Evolutionary conservation across 2,329 filamentous ascomycete genomes (phyloP), one percentile per base, ranked within the genome.

Genomic region (Ophiosphaerella narmari): DNA sequence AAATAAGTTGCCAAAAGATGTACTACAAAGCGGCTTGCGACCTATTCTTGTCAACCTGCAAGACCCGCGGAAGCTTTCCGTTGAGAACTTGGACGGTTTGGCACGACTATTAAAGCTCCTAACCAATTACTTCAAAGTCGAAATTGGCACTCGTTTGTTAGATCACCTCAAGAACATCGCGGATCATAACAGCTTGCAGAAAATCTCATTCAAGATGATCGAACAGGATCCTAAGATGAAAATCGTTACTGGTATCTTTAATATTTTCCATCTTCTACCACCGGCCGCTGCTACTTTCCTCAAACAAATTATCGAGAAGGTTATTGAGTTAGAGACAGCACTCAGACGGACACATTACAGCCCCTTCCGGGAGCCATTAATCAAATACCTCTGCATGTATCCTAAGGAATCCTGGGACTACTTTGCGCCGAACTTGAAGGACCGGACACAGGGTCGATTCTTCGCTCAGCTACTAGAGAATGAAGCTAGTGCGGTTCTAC

Each of bases 121-220:
- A 14, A 99, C 93, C 0, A 97, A 94, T 52, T 99, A 99, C 72
- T 99, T 99, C 76, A 99, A 99, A 75, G 92, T 97, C 1, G 94
- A 99, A 70, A 99, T 99, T 46, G 95, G 94, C 6, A 85, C 90
- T 18, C 85, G 94, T 21, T 77, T 99, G n/a, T 80, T 99, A 8
- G 93, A 97, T 57, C 94, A 99, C 65, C 88, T 97, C 74, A 93
- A 93, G 68, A 84, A 87, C 9, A 91, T 99, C 57, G 92, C 93
- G 1, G 91, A 97, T 50, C 83, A 89, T 2, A 82, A 80, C 43
- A 82, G 86, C 12, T 78, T 97, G 59, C 92, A 97, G 70, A 90
- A 92, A 65, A 90, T 94, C 1, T 97, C 93, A 0, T 99, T 99
- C 73, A 92, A 88, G 1, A 87, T 97, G 60, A 90, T 97, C 51